Evolutionary conservation across 257 asterid species (phyloP).

Genomic region (Handroanthus guayacan): DNA sequence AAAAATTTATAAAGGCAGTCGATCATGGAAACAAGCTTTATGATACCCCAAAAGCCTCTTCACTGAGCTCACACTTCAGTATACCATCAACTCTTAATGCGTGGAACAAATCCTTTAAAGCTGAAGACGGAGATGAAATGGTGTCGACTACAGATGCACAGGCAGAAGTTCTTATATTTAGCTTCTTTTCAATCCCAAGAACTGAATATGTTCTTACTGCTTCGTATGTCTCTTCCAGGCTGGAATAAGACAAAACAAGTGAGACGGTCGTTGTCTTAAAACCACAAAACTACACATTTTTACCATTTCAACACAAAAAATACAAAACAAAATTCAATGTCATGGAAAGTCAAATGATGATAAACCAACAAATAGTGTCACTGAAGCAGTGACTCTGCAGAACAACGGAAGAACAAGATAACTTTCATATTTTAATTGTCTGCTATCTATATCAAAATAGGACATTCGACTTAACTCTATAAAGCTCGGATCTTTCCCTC

Average conservation of each 20-base stretch:
- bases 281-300: background rate
- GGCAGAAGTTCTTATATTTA: constrained; percentile 44
- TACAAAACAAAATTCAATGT: background rate
- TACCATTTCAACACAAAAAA: background rate
- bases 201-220: constrained; percentile 62
- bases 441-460: background rate
- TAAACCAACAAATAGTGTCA: background rate
- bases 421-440: background rate
- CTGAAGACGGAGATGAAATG: constrained; percentile 47
- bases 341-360: background rate
- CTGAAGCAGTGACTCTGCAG: constrained; percentile 4
- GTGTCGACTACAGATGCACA: constrained; percentile 51
- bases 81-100: constrained; percentile 56
- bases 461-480: background rate
- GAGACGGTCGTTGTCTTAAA: constrained; percentile 7
- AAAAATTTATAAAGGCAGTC: background rate
- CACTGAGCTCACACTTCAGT: constrained; percentile 54
- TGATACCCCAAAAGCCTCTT: constrained; percentile 48
- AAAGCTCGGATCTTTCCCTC: background rate
- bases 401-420: background rate
- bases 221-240: constrained; percentile 66
- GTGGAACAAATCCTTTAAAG: constrained; percentile 50
- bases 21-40: constrained; percentile 1
- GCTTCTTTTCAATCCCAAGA: constrained; percentile 56
- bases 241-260: constrained; percentile 29